Conservation (phyloP, 2,329 filamentous ascomycete genomes). For the Neurospora sp. region DNA sequence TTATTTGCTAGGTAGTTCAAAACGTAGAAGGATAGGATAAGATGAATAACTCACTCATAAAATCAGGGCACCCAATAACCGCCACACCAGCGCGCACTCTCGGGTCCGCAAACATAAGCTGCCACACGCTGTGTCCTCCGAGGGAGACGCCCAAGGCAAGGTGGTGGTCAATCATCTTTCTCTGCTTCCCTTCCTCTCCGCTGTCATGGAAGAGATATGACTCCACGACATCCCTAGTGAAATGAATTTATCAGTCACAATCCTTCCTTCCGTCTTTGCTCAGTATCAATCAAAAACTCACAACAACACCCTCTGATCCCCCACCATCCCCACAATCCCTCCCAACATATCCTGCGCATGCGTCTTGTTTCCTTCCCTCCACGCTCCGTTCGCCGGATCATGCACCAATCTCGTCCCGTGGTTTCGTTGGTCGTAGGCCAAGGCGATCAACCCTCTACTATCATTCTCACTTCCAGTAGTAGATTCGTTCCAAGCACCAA, state of each 20-base stretch:
- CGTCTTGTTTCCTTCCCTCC: conserved; percentile 65
- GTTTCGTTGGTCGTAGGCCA: conserved; percentile 87
- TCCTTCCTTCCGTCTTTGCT: neutral
- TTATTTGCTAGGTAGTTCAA: neutral
- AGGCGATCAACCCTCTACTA: conserved; percentile 59
- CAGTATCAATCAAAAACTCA: conserved; percentile 2
- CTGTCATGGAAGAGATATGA: conserved; percentile 57
- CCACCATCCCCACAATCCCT: conserved; percentile 60
- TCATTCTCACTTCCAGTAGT: conserved; percentile 22
- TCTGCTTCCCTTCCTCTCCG: conserved; percentile 16
- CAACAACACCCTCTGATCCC: conserved; percentile 68
- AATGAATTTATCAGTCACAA: neutral
- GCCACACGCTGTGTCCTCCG: conserved; percentile 83
- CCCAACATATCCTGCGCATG: conserved; percentile 93
- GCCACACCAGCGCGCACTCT: conserved; percentile 69
- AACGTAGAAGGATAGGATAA: neutral
- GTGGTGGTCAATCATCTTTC: conserved; percentile 47
- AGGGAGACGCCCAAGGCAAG: conserved; percentile 74
- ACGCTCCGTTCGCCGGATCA: conserved; percentile 61
- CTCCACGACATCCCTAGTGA: conserved; percentile 52
- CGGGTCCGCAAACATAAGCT: conserved; percentile 67
- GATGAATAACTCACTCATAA: conserved; percentile 47
- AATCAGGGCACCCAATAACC: conserved; percentile 86
- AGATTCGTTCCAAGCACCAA: conserved; percentile 56
- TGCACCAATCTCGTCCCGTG: conserved; percentile 69